Evolutionary conservation across 768 basidiomycete genomes (phyloP).

Genomic region (Amanita thiersii): DNA sequence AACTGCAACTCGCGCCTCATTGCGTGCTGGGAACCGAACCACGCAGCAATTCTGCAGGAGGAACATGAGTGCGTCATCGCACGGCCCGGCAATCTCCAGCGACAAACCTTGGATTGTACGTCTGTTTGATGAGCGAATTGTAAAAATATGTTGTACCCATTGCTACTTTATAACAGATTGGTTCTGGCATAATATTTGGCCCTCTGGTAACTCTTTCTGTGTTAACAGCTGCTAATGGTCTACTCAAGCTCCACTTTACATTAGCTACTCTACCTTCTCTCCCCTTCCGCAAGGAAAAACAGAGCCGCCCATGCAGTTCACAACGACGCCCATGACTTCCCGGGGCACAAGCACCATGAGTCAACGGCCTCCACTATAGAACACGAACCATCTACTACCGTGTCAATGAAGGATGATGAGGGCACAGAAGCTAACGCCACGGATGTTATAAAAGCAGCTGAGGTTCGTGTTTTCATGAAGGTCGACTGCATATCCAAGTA

Average conservation of each 20-base stretch:
- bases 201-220: constrained; percentile 9
- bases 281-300: constrained; percentile 10
- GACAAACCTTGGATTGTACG: constrained; percentile 14
- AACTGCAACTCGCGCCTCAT: constrained; percentile 6
- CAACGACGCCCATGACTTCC: constrained; percentile 5
- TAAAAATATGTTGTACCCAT: too few relatives aligned
- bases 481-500: background rate
- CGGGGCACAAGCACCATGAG: background rate
- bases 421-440: constrained; percentile 11
- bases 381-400: background rate
- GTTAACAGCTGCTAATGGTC: too few relatives aligned
- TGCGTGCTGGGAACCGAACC: constrained; percentile 6
- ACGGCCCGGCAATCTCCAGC: constrained; percentile 10
- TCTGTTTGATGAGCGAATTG: too few relatives aligned
- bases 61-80: constrained; percentile 11
- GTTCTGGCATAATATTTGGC: constrained; percentile 11
- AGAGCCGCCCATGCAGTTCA: constrained; percentile 7
- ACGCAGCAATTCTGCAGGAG: constrained; percentile 6
- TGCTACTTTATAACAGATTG: too few relatives aligned
- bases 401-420: constrained; percentile 14
- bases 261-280: constrained; percentile 13
- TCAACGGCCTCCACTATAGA: background rate
- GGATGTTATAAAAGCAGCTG: constrained; percentile 7
- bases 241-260: background rate
- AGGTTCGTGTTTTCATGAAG: constrained; percentile 4